These are phyloP conservation scores for Ormosia emarginata DNA, from an alignment of 306 rosid species.

Conservation along the genomic window DNA sequence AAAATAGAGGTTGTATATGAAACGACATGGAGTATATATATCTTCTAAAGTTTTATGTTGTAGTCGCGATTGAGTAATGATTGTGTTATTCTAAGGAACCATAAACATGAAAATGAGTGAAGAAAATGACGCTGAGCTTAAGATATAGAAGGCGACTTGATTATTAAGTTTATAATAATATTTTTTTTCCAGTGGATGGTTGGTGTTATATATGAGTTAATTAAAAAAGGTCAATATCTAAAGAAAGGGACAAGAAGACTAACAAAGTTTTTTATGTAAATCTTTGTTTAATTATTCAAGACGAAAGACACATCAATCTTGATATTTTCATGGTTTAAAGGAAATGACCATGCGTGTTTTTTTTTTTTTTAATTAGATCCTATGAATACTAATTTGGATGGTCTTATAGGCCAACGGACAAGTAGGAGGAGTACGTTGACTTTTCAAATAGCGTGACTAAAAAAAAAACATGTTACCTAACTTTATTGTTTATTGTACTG, in stretches of 20 bases:
- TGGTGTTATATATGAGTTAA: neutral
- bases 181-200: neutral
- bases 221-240: neutral
- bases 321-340: neutral
- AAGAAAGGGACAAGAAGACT: neutral
- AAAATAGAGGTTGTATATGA: too few relatives aligned
- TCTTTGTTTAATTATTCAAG: slow-evolving; percentile 13
- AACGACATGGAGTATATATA: too few relatives aligned
- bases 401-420: too few relatives aligned
- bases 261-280: neutral
- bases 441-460: neutral
- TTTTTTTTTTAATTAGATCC: neutral
- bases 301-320: slow-evolving; percentile 1
- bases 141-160: neutral
- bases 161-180: neutral
- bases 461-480: neutral
- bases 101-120: too few relatives aligned
- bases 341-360: neutral
- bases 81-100: too few relatives aligned
- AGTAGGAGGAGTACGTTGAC: neutral
- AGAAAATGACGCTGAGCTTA: neutral
- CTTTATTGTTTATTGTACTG: neutral
- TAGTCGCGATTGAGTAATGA: too few relatives aligned
- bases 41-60: too few relatives aligned
- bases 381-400: neutral